Base-by-base conservation (phyloP, 2,329 filamentous ascomycete genomes). In the Leptosphaerulina australis region DNA sequence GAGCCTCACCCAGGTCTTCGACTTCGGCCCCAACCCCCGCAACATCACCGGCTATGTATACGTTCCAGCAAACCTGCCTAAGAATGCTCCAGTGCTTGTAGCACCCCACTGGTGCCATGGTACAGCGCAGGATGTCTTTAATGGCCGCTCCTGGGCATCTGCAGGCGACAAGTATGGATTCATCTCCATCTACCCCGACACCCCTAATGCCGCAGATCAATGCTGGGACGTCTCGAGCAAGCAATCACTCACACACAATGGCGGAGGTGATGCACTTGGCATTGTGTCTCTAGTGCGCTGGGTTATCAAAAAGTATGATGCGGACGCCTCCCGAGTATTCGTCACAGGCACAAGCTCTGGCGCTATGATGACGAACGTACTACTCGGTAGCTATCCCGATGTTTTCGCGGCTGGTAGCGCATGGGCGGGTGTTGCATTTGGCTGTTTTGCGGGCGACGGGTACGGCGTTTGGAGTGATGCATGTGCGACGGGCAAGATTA, bases 191-290 rank as follows among this genome's bases (percentile, higher is more conserved):
- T 71, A 70, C 22, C 68, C 68, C 2, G 54, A 69, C 35, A 63
- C 61, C 3, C 58, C 67, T 11, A 68, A 69, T 25, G 46, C 40
- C 7, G 62, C 50, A 2, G 68, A 71, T 40, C 59, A 69, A 28
- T 72, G 70, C 55, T 71, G 68, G 68, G 67, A 71, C 30, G 68
- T 70, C 10, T 68, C 64, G 35, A 68, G 64, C 51, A 68, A 67
- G 35, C 51, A 63, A 37, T 66, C 67, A 2, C 53, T 71, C 7
- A 69, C 62, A 2, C 68, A 71, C 37, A 52, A 70, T 17, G 68
- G 67, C 4, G 68, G 68, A 11, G 68, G 68, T 12, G 68, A 71
- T 48, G 64, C 68, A 2, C 53, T 66, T 3, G 65, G 68, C 8
- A 71, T 71, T 20, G 67, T 66, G 7, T 66, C 60, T 3, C 66